Evolutionary conservation across 129 eudicot genomes (phyloP).

Genomic region (Ambrosia artemisiifolia): DNA sequence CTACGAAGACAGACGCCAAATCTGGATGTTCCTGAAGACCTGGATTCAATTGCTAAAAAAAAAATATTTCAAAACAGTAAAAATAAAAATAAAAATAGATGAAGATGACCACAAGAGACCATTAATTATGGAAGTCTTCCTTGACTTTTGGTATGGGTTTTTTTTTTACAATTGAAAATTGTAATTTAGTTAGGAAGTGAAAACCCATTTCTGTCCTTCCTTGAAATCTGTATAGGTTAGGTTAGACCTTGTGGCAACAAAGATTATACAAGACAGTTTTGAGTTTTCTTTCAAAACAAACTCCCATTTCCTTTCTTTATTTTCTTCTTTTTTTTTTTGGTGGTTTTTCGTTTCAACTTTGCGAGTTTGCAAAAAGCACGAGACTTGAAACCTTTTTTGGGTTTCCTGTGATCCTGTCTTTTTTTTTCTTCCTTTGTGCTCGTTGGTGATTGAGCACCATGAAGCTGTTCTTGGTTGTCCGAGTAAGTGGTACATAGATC

Average conservation of each 20-base stretch:
- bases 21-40: slow-evolving; percentile 43
- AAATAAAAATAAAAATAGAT: slow-evolving; percentile 4
- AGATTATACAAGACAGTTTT: slow-evolving; percentile 38
- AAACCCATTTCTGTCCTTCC: slow-evolving; percentile 45
- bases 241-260: slow-evolving; percentile 40
- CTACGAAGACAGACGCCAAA: slow-evolving; percentile 49
- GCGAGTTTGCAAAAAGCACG: neutral
- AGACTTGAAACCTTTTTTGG: slow-evolving; percentile 12
- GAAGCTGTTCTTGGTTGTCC: slow-evolving; percentile 19
- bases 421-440: neutral
- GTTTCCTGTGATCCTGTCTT: neutral
- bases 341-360: neutral
- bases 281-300: slow-evolving; percentile 19
- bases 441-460: slow-evolving; percentile 4
- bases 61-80: neutral
- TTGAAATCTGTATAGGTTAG: slow-evolving; percentile 64
- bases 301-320: slow-evolving; percentile 14
- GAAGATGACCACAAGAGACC: slow-evolving; percentile 28
- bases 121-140: slow-evolving; percentile 19
- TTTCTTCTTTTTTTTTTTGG: too few species aligned
- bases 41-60: slow-evolving; percentile 19
- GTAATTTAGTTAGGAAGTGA: slow-evolving; percentile 57
- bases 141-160: slow-evolving; percentile 29
- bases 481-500: neutral
- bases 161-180: slow-evolving; percentile 33